Conservation (phyloP, 2,329 filamentous ascomycete species). For the Chaetomium olivaceum region DNA sequence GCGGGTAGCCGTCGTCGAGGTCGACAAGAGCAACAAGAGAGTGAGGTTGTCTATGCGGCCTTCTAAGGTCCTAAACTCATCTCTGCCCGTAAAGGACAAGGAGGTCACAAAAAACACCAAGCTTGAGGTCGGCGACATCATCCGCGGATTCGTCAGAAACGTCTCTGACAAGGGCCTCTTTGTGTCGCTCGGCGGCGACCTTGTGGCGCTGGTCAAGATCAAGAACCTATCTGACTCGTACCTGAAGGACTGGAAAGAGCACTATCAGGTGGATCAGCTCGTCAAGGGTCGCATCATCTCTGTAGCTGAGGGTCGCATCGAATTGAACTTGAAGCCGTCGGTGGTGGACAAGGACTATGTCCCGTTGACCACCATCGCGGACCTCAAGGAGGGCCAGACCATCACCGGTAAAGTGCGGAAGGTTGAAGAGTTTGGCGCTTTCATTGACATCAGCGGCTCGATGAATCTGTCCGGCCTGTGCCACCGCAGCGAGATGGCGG, state of each 20-base stretch:
- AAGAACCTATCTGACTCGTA: constrained; percentile 87
- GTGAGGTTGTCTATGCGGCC: constrained; percentile 79
- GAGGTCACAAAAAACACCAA: constrained; percentile 74
- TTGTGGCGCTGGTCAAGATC: constrained; percentile 82
- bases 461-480: constrained; percentile 89
- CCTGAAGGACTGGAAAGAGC: constrained; percentile 92
- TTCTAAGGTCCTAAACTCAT: constrained; percentile 86
- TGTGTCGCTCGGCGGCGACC: constrained; percentile 75
- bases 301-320: constrained; percentile 69
- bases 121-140: constrained; percentile 72
- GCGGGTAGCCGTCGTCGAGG: constrained; percentile 77
- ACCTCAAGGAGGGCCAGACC: constrained; percentile 75
- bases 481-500: constrained; percentile 89
- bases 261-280: constrained; percentile 84
- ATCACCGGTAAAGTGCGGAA: constrained; percentile 90
- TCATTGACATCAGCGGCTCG: constrained; percentile 85
- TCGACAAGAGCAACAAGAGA: constrained; percentile 83
- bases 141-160: constrained; percentile 90
- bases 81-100: constrained; percentile 74
- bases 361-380: constrained; percentile 70
- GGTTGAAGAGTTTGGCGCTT: constrained; percentile 92
- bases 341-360: constrained; percentile 77
- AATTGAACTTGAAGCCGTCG: constrained; percentile 85
- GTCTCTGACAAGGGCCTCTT: constrained; percentile 89
- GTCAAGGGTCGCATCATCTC: constrained; percentile 82